Evolutionary conservation across 768 basidiomycete species (phyloP).

Genomic region (Psilocybe cubensis): DNA sequence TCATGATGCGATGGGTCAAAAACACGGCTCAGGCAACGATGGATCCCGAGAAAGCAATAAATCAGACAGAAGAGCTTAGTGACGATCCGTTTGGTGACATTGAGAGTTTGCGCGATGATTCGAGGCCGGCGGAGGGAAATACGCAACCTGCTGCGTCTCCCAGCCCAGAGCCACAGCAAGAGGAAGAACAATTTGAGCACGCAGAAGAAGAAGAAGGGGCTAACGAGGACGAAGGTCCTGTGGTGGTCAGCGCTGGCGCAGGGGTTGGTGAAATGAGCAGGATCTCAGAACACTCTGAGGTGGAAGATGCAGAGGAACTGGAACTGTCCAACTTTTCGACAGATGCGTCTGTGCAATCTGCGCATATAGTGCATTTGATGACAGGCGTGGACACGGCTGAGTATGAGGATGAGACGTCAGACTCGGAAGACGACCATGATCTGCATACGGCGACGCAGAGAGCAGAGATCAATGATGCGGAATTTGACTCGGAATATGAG

Average conservation of each 20-base stretch:
- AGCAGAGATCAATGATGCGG: slow-evolving; percentile 36
- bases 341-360: slow-evolving; percentile 62
- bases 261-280: slow-evolving; percentile 51
- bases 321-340: slow-evolving; percentile 75
- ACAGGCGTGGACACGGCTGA: slow-evolving; percentile 48
- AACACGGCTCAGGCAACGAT: slow-evolving; percentile 42
- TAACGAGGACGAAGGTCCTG: background rate
- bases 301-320: slow-evolving; percentile 68
- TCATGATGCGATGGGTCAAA: slow-evolving; percentile 86
- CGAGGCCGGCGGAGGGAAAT: slow-evolving; percentile 34
- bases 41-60: slow-evolving; percentile 30
- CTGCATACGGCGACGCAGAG: slow-evolving; percentile 33
- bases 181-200: background rate
- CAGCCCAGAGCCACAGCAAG: too few species aligned
- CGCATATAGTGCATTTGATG: slow-evolving; percentile 54
- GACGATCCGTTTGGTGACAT: slow-evolving; percentile 94
- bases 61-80: slow-evolving; percentile 52
- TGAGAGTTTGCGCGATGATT: slow-evolving; percentile 80
- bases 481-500: slow-evolving; percentile 45
- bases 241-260: background rate
- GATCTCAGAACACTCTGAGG: slow-evolving; percentile 51
- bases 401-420: slow-evolving; percentile 49
- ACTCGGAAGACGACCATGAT: slow-evolving; percentile 51
- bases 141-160: slow-evolving; percentile 7
- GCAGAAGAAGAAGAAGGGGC: background rate